Base-by-base conservation (phyloP, 2,329 filamentous ascomycete species). In the Penicillium decumbens region DNA sequence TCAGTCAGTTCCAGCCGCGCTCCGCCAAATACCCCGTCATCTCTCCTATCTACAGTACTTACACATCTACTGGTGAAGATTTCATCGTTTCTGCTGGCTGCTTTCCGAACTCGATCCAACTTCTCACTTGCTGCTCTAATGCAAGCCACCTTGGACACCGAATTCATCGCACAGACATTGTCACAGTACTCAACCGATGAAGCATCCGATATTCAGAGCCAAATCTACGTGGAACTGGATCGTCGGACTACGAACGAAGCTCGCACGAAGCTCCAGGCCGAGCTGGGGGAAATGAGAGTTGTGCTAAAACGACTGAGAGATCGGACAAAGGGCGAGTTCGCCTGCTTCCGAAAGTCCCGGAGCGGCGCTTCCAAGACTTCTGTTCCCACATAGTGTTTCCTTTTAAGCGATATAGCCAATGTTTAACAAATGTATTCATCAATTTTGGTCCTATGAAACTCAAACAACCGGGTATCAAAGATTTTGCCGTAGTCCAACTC, bases 121-220 rank as follows among this genome's bases (percentile, higher is more conserved):
- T 97, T 93, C 72, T 80, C 83, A 1, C 82, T 98, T 0, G 78
- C 86, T 4, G 85, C 88, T 6, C 80, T 98, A 43, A 95, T 97
- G 85, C 95, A 98, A 72, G 95, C 95, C 1, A 98, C 93, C 0
- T 81, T 98, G 1, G 93, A 98, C 65, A 91, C 96, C 1, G 93
- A 98, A 71, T 97, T 98, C 65, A 85, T 97, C 49, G 89, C 91
- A 0, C 93, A 98, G 74, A 96, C 92, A 4, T 79, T 98, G 29
- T 88, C 82, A 53, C 85, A 91, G 59, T 98, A 95, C 70, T 93
- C 89, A 0, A 93, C 89, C 0, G 87, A 95, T 49, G 80, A 83
- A 43, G 89, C 90, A 3, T 84, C 83, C 6, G 83, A 91, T 65
- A 79, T 88, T 12, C 93, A 97, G 73, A 87, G 87, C 60, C 83